These are phyloP conservation scores for Xylaria palmicola DNA, from an alignment of 495 filamentous ascomycete species.

Conservation along the genomic window DNA sequence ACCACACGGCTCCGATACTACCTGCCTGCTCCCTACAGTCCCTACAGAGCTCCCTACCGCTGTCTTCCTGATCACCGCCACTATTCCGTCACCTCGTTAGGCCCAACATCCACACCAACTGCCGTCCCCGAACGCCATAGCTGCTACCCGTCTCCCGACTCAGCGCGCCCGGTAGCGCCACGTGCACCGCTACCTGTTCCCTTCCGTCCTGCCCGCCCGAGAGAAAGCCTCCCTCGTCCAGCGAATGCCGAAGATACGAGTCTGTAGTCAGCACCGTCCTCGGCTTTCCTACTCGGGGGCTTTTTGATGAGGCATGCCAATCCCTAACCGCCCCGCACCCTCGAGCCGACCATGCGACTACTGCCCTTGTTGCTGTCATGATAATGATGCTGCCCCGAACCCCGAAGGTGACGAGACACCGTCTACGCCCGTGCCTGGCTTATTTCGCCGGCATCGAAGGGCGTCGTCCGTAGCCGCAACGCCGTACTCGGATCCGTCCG, in stretches of 20 bases:
- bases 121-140: constrained; percentile 6
- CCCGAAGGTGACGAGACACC: constrained; percentile 2
- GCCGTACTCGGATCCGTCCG: background rate
- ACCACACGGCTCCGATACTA: constrained; percentile 11
- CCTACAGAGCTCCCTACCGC: too few relatives aligned
- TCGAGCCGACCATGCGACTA: constrained; percentile 15
- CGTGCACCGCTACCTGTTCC: constrained; percentile 8
- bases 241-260: constrained; percentile 21
- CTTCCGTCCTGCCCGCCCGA: constrained; percentile 4
- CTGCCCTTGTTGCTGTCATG: constrained; percentile 2
- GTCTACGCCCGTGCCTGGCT: background rate
- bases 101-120: background rate
- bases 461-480: constrained; percentile 1
- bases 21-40: too few relatives aligned
- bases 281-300: constrained; percentile 13
- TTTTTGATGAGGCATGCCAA: constrained; percentile 23
- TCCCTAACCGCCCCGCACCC: constrained; percentile 10
- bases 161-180: constrained; percentile 9
- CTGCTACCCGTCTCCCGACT: constrained; percentile 5
- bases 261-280: constrained; percentile 13
- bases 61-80: too few relatives aligned
- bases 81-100: background rate
- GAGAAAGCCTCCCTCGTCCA: constrained; percentile 7
- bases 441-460: background rate
- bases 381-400: constrained; percentile 4